A percentile compares a stretch with the other conserved stretches of the same genome.
Conservation (phyloP, 345 rosid species). For the Anastatica hierochuntica region DNA sequence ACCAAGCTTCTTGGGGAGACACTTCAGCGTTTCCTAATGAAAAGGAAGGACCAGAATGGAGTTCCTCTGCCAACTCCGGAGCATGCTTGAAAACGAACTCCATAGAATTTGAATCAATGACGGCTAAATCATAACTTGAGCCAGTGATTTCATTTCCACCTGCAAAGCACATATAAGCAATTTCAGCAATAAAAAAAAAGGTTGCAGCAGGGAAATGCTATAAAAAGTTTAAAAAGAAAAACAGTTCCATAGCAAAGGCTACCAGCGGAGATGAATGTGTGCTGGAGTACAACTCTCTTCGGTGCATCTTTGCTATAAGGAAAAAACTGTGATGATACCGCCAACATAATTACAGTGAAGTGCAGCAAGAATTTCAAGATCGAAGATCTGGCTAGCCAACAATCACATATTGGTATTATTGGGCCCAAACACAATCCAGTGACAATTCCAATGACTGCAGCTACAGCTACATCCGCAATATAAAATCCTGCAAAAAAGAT, state of each 20-base stretch:
- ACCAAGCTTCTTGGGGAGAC: slow-evolving; percentile 47
- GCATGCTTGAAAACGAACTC: slow-evolving; percentile 59
- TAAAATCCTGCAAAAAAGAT: slow-evolving; percentile 64
- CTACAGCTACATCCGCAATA: slow-evolving; percentile 61
- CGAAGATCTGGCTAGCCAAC: slow-evolving; percentile 68
- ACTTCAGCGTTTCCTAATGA: slow-evolving; percentile 38
- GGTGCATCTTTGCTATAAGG: slow-evolving; percentile 87
- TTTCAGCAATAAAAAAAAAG: not conserved
- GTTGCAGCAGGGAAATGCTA: too few relatives aligned
- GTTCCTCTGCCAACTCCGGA: slow-evolving; percentile 56
- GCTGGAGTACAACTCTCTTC: slow-evolving; percentile 84
- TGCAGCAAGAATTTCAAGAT: slow-evolving; percentile 66
- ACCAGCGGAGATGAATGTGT: slow-evolving; percentile 67
- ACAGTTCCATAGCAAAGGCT: slow-evolving; percentile 11
- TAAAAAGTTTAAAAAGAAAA: too few relatives aligned
- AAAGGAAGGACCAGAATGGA: slow-evolving; percentile 41
- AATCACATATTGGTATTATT: slow-evolving; percentile 59
- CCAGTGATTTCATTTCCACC: slow-evolving; percentile 51
- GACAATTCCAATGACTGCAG: slow-evolving; percentile 54
- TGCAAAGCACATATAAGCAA: slow-evolving; percentile 22
- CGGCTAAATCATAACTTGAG: slow-evolving; percentile 62
- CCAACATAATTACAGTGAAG: slow-evolving; percentile 59
- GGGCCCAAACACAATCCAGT: slow-evolving; percentile 87
- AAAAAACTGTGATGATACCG: slow-evolving; percentile 78
- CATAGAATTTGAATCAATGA: slow-evolving; percentile 76